A percentile compares a stretch with the other conserved stretches of the same genome.
These are phyloP conservation scores for Xylaria hypoxylon DNA, from an alignment of 2,329 filamentous ascomycete genomes.

Conservation along the genomic window DNA sequence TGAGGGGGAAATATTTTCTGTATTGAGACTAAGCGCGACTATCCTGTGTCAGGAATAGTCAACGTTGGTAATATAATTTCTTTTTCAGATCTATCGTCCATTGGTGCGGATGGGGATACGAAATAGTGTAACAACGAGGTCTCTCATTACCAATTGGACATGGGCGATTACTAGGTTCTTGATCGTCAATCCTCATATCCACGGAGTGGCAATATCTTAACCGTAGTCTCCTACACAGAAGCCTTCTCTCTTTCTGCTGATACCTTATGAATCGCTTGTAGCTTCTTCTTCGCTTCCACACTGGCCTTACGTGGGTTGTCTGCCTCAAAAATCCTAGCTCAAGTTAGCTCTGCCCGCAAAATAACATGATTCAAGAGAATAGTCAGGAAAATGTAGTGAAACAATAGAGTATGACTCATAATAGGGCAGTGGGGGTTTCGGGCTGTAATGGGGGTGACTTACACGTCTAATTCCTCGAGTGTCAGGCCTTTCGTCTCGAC, in stretches of 20 bases:
- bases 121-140: not conserved
- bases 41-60: not conserved
- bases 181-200: not conserved
- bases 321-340: slow-evolving; percentile 51
- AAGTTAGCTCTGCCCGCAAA: slow-evolving; percentile 7
- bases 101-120: slow-evolving; percentile 1
- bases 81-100: not conserved
- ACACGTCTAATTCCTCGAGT: slow-evolving; percentile 50
- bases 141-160: not conserved
- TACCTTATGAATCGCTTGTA: slow-evolving; percentile 39
- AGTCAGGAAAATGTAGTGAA: not conserved
- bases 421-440: not conserved
- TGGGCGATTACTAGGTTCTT: not conserved
- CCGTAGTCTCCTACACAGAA: not conserved
- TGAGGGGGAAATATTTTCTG: too few relatives aligned
- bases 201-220: not conserved
- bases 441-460: slow-evolving; percentile 1
- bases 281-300: slow-evolving; percentile 46
- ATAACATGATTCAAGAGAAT: not conserved
- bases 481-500: slow-evolving; percentile 52
- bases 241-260: slow-evolving; percentile 7
- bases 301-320: slow-evolving; percentile 52
- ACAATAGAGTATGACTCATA: not conserved
- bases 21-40: not conserved
- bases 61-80: not conserved